phyloP scores from a whole-genome alignment of 1,284 basidiomycete genomes.

The Melampsora americana region DNA sequence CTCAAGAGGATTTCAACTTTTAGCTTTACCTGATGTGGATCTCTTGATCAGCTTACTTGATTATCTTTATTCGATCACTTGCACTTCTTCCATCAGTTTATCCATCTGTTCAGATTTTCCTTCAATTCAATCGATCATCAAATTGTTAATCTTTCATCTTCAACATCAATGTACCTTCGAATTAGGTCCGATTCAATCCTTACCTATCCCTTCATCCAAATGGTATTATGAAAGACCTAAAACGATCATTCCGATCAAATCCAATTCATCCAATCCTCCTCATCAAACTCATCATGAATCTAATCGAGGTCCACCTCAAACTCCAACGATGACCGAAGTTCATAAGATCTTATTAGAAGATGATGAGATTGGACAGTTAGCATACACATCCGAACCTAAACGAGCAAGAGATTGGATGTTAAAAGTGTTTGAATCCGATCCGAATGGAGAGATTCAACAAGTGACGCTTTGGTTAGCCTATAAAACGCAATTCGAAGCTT shows the following conservation, averaged over 20 bases:
- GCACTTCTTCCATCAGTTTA: background rate
- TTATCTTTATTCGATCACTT: conserved; percentile 33
- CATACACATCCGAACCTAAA: conserved; percentile 24
- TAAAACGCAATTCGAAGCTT: conserved; percentile 36
- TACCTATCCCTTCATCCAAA: conserved; percentile 3
- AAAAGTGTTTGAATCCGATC: conserved; percentile 26
- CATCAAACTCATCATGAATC: background rate
- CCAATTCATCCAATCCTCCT: background rate
- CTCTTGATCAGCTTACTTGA: conserved; percentile 26
- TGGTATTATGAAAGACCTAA: conserved; percentile 24
- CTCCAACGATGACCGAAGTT: conserved; percentile 30
- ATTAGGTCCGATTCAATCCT: background rate
- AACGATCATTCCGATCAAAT: background rate
- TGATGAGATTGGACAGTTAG: conserved; percentile 9
- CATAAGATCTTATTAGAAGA: conserved; percentile 16
- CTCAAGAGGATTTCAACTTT: conserved; percentile 10
- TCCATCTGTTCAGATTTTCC: conserved; percentile 7
- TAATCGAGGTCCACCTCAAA: conserved; percentile 5
- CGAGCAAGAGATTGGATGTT: conserved; percentile 30
- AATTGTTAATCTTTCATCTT: conserved; percentile 14
- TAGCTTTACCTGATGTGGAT: conserved; percentile 30
- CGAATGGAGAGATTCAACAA: conserved; percentile 33
- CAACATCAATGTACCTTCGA: conserved; percentile 23
- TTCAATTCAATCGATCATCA: conserved; percentile 11
- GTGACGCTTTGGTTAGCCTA: conserved; percentile 41